Percentiles rank a stretch among this genome's conserved stretches.
Evolutionary conservation across 208 protist species (phyloP).

Genomic region (Crithidia bombi): DNA sequence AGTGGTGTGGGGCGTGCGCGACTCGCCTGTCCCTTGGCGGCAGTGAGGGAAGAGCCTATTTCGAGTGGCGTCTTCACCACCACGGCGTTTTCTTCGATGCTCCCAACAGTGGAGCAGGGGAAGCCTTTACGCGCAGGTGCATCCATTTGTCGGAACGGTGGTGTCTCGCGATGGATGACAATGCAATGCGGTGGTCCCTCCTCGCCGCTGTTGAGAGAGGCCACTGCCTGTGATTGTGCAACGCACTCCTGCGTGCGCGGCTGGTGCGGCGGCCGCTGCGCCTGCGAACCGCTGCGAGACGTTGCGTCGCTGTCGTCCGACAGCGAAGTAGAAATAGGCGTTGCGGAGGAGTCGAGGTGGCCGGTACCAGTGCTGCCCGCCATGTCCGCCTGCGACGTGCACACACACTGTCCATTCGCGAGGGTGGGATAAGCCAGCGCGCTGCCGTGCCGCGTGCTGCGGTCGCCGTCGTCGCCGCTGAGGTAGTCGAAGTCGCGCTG

Average conservation of each 20-base stretch:
- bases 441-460: conserved; percentile 6
- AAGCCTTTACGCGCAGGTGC: neutral
- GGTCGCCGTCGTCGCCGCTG: conserved; percentile 9
- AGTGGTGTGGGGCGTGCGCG: conserved; percentile 4
- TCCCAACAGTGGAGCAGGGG: neutral
- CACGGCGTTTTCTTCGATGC: conserved; percentile 7
- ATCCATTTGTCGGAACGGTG: neutral
- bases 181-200: neutral
- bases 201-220: neutral
- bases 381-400: conserved; percentile 11
- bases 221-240: neutral
- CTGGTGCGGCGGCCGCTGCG: neutral
- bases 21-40: neutral
- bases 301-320: conserved; percentile 13
- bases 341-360: conserved; percentile 9
- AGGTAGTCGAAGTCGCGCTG: conserved; percentile 13
- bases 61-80: conserved; percentile 5
- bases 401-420: neutral
- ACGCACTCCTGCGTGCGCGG: neutral
- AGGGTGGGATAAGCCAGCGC: conserved; percentile 6
- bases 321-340: conserved; percentile 7
- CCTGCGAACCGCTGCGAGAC: conserved; percentile 20
- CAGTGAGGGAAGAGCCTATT: neutral
- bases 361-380: neutral
- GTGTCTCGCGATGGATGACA: neutral